Evolutionary conservation across 139 green algal genomes (phyloP).

Genomic region (Raphidocelis subcapitata): DNA sequence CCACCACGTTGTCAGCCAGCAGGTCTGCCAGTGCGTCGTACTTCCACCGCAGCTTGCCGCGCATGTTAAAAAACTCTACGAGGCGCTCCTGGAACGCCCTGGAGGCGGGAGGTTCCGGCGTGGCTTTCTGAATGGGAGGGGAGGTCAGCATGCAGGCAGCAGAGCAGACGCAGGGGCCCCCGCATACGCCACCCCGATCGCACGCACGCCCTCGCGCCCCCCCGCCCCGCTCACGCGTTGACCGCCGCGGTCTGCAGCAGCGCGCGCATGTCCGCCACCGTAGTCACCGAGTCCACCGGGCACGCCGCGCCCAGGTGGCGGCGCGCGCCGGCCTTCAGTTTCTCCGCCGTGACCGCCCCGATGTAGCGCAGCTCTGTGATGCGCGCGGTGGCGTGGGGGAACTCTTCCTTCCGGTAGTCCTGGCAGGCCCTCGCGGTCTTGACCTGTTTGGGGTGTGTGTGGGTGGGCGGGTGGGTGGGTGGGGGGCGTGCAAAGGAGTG

Average conservation of each 20-base stretch:
- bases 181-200: not conserved
- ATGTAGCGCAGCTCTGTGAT: constrained; percentile 59
- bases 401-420: constrained; percentile 62
- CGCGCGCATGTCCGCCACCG: constrained; percentile 49
- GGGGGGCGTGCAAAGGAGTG: too few relatives aligned
- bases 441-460: constrained; percentile 30
- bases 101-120: not conserved
- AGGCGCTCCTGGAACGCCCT: constrained; percentile 52
- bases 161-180: not conserved
- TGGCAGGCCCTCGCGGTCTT: constrained; percentile 61
- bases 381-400: constrained; percentile 54
- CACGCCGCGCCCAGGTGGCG: constrained; percentile 34
- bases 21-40: constrained; percentile 54
- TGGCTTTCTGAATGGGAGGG: not conserved
- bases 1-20: constrained; percentile 51
- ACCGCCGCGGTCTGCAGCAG: constrained; percentile 52
- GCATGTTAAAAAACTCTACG: constrained; percentile 64
- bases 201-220: not conserved
- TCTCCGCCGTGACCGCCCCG: constrained; percentile 49
- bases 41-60: constrained; percentile 58
- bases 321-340: constrained; percentile 31
- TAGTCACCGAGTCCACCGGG: constrained; percentile 35
- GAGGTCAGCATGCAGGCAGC: not conserved
- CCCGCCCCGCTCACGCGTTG: constrained; percentile 28
- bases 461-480: not conserved